A percentile compares a stretch with the other conserved stretches of the same genome.
These are phyloP conservation scores for button mushroom (Agaricus bisporus) DNA, from an alignment of 768 basidiomycete genomes.

Conservation along the genomic window DNA sequence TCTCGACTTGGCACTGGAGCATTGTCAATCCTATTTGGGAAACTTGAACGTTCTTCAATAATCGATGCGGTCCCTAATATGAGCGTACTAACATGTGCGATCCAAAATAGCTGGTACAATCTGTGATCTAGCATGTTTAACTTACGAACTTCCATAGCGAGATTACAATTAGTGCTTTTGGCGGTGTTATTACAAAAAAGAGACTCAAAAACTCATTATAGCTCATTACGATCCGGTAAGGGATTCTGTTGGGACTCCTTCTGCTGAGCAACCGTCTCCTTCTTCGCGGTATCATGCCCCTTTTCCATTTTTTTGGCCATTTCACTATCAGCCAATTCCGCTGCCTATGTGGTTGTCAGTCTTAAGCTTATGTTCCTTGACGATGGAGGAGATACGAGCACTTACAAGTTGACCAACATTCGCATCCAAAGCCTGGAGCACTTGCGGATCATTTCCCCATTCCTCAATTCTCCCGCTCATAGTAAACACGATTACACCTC, in stretches of 20 bases:
- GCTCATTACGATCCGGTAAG: background rate
- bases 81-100: no score
- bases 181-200: no score
- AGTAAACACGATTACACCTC: slow-evolving; percentile 50
- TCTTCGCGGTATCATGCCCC: background rate
- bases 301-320: background rate
- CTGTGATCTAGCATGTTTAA: no score
- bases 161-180: no score
- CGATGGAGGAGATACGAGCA: background rate
- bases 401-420: slow-evolving; percentile 4
- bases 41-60: no score
- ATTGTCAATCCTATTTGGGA: no score
- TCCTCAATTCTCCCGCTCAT: slow-evolving; percentile 43
- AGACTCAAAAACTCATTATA: background rate
- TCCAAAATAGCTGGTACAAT: no score
- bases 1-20: no score
- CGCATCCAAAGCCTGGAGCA: slow-evolving; percentile 13
- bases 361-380: background rate
- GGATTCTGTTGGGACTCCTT: background rate
- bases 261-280: background rate
- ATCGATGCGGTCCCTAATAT: no score
- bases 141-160: no score
- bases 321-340: background rate
- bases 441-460: slow-evolving; percentile 26
- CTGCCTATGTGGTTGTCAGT: background rate